Conservation (phyloP, 495 filamentous ascomycete genomes). For the Trichoderma erinaceum region DNA sequence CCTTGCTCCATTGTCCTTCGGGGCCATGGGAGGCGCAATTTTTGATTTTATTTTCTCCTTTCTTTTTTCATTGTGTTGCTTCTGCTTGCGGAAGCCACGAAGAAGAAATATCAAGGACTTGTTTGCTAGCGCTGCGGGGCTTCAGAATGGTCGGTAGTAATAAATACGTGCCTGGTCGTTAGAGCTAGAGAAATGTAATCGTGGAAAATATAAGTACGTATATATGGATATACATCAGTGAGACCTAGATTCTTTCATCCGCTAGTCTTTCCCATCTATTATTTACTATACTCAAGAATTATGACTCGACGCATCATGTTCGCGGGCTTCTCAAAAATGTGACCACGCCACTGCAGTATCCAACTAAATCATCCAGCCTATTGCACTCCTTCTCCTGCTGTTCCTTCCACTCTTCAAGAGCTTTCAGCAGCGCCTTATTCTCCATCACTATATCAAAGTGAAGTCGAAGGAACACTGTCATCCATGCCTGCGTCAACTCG, state of each 20-base stretch:
- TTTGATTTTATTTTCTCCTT: constrained; percentile 19
- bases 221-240: no score
- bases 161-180: background rate
- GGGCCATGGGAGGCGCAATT: constrained; percentile 36
- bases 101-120: constrained; percentile 17
- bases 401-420: constrained; percentile 57
- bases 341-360: constrained; percentile 83
- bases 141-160: background rate
- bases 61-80: constrained; percentile 21
- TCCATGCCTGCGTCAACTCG: constrained; percentile 93
- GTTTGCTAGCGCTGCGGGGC: background rate
- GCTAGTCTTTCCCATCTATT: constrained; percentile 18
- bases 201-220: background rate
- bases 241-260: background rate
- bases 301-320: constrained; percentile 26
- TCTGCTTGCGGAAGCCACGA: constrained; percentile 20
- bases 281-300: background rate
- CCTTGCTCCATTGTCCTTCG: constrained; percentile 31
- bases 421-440: constrained; percentile 37
- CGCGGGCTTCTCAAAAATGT: constrained; percentile 70
- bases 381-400: constrained; percentile 61
- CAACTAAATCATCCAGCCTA: constrained; percentile 68
- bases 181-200: background rate
- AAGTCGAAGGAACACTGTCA: constrained; percentile 79
- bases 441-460: constrained; percentile 52